These are phyloP conservation scores for Zygnema cylindricum DNA, from an alignment of 139 green algal species.

Conservation along the genomic window DNA sequence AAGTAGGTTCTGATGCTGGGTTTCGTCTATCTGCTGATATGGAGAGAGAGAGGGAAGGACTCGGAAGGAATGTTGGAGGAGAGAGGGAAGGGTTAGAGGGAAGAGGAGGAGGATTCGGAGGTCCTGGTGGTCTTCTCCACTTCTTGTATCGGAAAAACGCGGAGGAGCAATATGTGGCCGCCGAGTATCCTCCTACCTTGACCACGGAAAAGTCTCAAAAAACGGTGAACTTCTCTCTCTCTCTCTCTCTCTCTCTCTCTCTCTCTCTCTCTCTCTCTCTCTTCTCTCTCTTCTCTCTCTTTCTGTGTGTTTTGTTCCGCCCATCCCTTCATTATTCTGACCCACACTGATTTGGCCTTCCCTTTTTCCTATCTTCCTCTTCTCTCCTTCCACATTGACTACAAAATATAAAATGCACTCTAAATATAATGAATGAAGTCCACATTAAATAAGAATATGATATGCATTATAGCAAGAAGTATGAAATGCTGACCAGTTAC, in stretches of 20 bases:
- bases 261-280: constrained; percentile 5
- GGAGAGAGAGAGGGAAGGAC: background rate
- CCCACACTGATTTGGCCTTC: no score
- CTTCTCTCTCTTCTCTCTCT: background rate
- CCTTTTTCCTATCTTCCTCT: no score
- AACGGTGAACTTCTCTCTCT: constrained; percentile 9
- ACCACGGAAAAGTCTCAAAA: constrained; percentile 27
- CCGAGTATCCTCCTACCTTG: background rate
- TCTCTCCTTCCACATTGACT: no score
- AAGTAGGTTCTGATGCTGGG: background rate
- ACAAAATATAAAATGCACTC: no score
- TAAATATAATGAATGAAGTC: no score
- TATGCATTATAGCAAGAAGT: no score
- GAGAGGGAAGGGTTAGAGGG: background rate
- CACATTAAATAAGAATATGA: no score
- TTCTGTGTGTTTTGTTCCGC: constrained; percentile 13
- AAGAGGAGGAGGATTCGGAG: background rate
- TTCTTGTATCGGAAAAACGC: constrained; percentile 27
- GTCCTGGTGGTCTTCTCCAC: constrained; percentile 27
- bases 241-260: background rate
- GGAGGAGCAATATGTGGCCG: constrained; percentile 21
- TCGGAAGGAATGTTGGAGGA: background rate
- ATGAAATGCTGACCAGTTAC: no score
- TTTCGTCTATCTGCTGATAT: background rate
- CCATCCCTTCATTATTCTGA: no score